A percentile compares a stretch with the other conserved stretches of the same genome.
Evolutionary conservation across 2,329 filamentous ascomycete species (phyloP).

Genomic region (Colletotrichum navitas): DNA sequence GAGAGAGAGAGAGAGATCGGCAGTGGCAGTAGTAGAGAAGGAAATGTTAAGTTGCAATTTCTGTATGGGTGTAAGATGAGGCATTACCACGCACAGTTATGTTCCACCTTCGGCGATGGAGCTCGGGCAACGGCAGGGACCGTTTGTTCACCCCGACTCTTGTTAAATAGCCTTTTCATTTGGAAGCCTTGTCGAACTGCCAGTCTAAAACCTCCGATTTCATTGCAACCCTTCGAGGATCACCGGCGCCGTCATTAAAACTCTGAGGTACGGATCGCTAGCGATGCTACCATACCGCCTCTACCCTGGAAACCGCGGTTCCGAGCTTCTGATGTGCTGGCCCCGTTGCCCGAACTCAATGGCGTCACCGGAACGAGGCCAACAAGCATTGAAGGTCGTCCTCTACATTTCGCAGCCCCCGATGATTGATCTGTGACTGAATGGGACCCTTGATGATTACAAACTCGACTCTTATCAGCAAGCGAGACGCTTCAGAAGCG

Average conservation of each 20-base stretch:
- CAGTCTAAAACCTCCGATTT: not conserved
- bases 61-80: not conserved
- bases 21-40: not conserved
- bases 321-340: not conserved
- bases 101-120: not conserved
- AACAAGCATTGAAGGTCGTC: not conserved
- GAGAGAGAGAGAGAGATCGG: no score
- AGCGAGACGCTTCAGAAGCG: not conserved
- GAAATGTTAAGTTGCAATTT: not conserved
- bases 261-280: not conserved
- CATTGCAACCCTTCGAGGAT: not conserved
- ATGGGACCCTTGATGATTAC: not conserved
- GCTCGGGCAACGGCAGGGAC: constrained; percentile 3
- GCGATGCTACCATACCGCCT: not conserved
- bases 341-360: not conserved
- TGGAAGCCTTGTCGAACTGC: not conserved
- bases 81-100: not conserved
- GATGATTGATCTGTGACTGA: not conserved
- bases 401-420: not conserved
- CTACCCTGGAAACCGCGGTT: not conserved
- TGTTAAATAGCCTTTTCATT: not conserved
- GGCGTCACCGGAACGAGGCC: not conserved
- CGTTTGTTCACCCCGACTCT: constrained; percentile 11
- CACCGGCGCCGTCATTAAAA: no score
- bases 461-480: constrained; percentile 7